Conservation (phyloP, 1,284 basidiomycete species). For the Pisolithus thermaeus region DNA sequence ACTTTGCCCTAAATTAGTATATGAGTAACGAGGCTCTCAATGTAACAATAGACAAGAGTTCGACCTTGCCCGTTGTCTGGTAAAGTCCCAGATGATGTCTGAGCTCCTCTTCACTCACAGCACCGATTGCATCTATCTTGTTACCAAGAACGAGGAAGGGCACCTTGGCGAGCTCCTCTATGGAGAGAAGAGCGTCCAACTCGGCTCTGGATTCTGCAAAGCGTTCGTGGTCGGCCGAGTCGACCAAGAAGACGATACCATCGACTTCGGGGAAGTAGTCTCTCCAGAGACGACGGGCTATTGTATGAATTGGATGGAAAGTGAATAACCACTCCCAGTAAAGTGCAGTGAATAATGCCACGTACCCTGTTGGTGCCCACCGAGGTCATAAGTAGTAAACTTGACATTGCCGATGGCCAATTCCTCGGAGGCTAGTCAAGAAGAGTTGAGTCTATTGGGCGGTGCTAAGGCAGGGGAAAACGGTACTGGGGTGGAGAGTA, state of each 20-base stretch:
- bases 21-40: slow-evolving; percentile 2
- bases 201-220: slow-evolving; percentile 96
- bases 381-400: slow-evolving; percentile 98
- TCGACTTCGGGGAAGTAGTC: slow-evolving; percentile 99
- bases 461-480: not conserved
- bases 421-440: slow-evolving; percentile 87
- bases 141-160: slow-evolving; percentile 99
- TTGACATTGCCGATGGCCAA: slow-evolving; percentile 98
- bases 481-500: slow-evolving; percentile 94
- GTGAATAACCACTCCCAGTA: slow-evolving; percentile 3
- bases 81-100: slow-evolving; percentile 94
- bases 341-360: slow-evolving; percentile 11
- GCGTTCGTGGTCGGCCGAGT: slow-evolving; percentile 94
- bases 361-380: slow-evolving; percentile 93
- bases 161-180: slow-evolving; percentile 92
- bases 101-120: slow-evolving; percentile 96
- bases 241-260: slow-evolving; percentile 98
- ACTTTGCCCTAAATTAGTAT: slow-evolving; percentile 76
- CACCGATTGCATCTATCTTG: slow-evolving; percentile 99
- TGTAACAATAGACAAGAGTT: slow-evolving; percentile 12
- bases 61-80: slow-evolving; percentile 98
- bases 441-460: slow-evolving; percentile 1
- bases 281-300: slow-evolving; percentile 96
- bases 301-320: slow-evolving; percentile 7
- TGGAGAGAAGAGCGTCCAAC: slow-evolving; percentile 90